phyloP scores from a whole-genome alignment of 306 rosid species.

The Castanea crenata region DNA sequence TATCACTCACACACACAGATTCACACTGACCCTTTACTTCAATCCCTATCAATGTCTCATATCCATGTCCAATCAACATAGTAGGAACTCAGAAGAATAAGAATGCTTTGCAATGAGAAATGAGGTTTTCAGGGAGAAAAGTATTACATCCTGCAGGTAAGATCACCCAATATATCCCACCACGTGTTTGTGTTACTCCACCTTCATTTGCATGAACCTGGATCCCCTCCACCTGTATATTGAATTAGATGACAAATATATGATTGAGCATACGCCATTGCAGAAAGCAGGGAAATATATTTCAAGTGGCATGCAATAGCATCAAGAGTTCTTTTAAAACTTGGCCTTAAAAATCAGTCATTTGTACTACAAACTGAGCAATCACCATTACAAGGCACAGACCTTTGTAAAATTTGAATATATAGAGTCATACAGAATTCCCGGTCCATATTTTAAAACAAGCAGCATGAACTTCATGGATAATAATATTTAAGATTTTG shows the following conservation, averaged over 20 bases:
- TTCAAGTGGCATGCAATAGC: slow-evolving; percentile 16
- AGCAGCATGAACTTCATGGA: slow-evolving; percentile 3
- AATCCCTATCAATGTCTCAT: background rate
- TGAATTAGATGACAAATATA: slow-evolving; percentile 22
- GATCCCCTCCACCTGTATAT: slow-evolving; percentile 81
- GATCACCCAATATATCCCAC: slow-evolving; percentile 91
- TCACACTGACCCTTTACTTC: background rate
- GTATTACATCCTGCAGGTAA: slow-evolving; percentile 96
- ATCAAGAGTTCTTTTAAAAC: background rate
- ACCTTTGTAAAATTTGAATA: slow-evolving; percentile 1
- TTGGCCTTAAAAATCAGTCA: slow-evolving; percentile 9
- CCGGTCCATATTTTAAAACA: slow-evolving; percentile 4
- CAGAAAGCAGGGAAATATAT: slow-evolving; percentile 14
- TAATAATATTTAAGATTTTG: background rate
- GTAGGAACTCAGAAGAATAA: background rate
- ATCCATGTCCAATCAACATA: background rate
- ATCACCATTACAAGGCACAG: slow-evolving; percentile 12
- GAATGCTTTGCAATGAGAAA: background rate
- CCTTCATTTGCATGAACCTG: slow-evolving; percentile 93
- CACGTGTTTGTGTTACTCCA: slow-evolving; percentile 83
- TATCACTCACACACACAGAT: background rate
- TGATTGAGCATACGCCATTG: background rate
- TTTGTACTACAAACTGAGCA: background rate
- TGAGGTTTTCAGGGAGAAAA: slow-evolving; percentile 20
- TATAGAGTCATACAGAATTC: background rate